A percentile compares a stretch with the other conserved stretches of the same genome.
Conservation (phyloP, 1,284 basidiomycete genomes). For the Rhodofomes roseus region DNA sequence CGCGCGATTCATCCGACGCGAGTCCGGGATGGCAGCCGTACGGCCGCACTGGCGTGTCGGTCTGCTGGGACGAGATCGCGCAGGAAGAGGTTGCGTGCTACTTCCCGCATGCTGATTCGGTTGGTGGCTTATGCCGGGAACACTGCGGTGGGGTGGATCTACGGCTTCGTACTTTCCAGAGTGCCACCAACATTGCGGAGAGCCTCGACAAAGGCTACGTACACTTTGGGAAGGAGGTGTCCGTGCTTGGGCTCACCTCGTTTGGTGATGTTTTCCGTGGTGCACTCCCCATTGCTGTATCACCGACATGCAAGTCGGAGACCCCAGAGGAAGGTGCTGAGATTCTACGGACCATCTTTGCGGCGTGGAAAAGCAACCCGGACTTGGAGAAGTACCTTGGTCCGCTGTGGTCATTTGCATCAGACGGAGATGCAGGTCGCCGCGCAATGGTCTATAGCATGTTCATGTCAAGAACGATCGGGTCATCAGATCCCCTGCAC, state of each 20-base stretch:
- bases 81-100: conserved; percentile 17
- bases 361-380: neutral
- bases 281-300: conserved; percentile 10
- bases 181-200: conserved; percentile 1
- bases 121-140: conserved; percentile 21
- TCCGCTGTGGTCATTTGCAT: conserved; percentile 20
- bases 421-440: conserved; percentile 25
- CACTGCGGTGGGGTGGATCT: conserved; percentile 11
- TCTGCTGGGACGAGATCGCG: conserved; percentile 20
- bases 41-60: conserved; percentile 7
- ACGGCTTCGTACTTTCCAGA: conserved; percentile 3
- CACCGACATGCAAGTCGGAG: conserved; percentile 13
- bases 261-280: conserved; percentile 4
- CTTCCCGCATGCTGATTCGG: conserved; percentile 10
- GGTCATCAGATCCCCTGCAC: neutral
- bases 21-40: neutral
- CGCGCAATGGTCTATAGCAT: conserved; percentile 20
- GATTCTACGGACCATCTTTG: neutral
- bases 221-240: conserved; percentile 14
- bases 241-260: conserved; percentile 12
- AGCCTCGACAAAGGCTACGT: conserved; percentile 6
- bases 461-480: conserved; percentile 16
- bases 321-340: neutral
- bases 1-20: neutral
- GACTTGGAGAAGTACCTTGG: conserved; percentile 10